phyloP scores from a whole-genome alignment of 192 early-diverging fungal species.

The Backusella liffmaniae region DNA sequence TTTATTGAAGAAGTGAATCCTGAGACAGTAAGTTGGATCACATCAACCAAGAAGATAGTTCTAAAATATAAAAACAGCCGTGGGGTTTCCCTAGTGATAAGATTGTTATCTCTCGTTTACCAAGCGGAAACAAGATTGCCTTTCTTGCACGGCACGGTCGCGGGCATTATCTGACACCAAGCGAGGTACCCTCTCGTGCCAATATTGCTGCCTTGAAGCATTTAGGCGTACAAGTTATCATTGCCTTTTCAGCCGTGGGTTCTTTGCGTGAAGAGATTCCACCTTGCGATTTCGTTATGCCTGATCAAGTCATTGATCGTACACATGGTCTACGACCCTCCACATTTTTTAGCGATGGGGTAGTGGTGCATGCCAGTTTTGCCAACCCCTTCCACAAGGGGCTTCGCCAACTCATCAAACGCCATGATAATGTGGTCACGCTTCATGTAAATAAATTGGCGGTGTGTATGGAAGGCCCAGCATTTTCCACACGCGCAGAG shows the following conservation, averaged over 20 bases:
- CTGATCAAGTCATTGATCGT: conserved; percentile 94
- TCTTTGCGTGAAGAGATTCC: conserved; percentile 92
- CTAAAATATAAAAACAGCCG: conserved; percentile 43
- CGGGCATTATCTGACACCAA: conserved; percentile 82
- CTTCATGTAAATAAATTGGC: conserved; percentile 84
- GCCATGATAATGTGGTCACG: conserved; percentile 39
- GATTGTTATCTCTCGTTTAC: conserved; percentile 76
- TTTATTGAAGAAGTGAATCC: conserved; percentile 79
- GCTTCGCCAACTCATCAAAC: conserved; percentile 70
- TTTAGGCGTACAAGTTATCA: conserved; percentile 86
- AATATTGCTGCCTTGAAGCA: conserved; percentile 98
- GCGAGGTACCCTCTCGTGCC: conserved; percentile 89
- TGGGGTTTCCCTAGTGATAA: conserved; percentile 89
- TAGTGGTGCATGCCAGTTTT: conserved; percentile 90
- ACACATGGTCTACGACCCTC: conserved; percentile 92
- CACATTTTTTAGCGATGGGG: conserved; percentile 93
- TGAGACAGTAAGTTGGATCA: conserved; percentile 62
- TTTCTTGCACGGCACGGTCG: conserved; percentile 96
- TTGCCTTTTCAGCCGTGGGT: conserved; percentile 98
- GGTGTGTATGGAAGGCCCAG: conserved; percentile 98
- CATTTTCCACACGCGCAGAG: conserved; percentile 97
- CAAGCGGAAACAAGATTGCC: conserved; percentile 77
- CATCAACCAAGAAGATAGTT: background rate
- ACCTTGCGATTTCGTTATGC: conserved; percentile 93
- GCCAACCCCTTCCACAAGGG: conserved; percentile 88